These are phyloP conservation scores for Gracilariopsis chorda DNA, from an alignment of 23 red algal species.

Conservation along the genomic window DNA sequence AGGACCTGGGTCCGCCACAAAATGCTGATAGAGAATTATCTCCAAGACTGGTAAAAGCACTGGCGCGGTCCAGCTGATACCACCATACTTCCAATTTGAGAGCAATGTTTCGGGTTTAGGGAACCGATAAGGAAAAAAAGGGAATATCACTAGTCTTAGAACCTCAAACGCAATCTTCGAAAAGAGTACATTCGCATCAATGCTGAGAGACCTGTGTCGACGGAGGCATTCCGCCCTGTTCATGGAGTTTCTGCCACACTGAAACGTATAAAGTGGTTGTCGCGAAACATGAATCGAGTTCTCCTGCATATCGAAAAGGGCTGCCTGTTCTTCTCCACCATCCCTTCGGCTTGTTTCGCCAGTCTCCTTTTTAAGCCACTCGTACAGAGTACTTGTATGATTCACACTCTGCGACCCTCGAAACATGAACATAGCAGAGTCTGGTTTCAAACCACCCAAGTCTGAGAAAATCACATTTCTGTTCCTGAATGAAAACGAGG, in stretches of 20 bases:
- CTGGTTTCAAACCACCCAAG: neutral
- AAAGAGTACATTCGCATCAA: neutral
- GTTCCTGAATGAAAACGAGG: neutral
- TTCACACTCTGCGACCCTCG: neutral
- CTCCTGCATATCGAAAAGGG: neutral
- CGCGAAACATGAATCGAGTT: neutral
- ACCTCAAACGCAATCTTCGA: neutral
- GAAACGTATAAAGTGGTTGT: neutral
- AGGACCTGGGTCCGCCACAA: neutral
- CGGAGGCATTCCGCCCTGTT: neutral
- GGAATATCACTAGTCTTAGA: neutral
- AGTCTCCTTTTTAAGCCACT: neutral
- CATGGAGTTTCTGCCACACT: neutral
- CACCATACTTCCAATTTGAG: neutral
- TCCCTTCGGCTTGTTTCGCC: constrained; percentile 5
- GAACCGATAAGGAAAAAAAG: neutral
- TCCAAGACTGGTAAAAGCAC: neutral
- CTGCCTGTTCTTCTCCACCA: neutral
- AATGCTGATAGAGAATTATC: neutral
- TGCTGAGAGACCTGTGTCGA: neutral
- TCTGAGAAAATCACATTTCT: neutral
- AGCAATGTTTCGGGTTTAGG: neutral
- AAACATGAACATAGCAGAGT: constrained; percentile 15
- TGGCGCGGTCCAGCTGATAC: neutral
- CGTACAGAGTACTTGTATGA: neutral